Evolutionary conservation across 2,329 filamentous ascomycete genomes (phyloP), one percentile per base, ranked within the genome.

Genomic region (Fusarium dlaminii): DNA sequence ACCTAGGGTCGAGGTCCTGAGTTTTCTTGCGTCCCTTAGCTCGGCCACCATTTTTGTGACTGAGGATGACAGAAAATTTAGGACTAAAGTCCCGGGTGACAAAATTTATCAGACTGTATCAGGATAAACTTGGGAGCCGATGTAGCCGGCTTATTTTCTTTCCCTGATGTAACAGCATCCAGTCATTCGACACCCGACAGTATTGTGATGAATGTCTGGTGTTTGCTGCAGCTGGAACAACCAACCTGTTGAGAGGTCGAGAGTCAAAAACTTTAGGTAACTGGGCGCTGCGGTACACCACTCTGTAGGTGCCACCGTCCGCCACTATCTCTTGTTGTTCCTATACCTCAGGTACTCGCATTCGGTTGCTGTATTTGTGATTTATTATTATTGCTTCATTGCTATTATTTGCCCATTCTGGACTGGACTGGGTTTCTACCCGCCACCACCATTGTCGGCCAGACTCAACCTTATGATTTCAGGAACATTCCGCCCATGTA

Each of bases 381-480:
- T 48, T 54, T 54, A n/a, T 43, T 64, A 36, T 43, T 15, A 32
- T 46, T 43, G 27, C 30, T 57, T 46, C 30, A 22, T 57, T 57
- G 30, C 30, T 46, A 22, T 22, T 46, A 52, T 64, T 43, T 65
- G 39, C 45, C 66, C 27, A 27, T 70, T 69, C 59, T 70, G 24
- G 66, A 45, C 36, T 64, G 62, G 62, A 60, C 60, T 69, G 51
- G 51, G 43, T 61, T 54, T 61, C 58, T 55, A 52, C 71, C 72
- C 55, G 63, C 72, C 72, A 74, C 72, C 72, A 72, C 56, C 63
- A 45, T 60, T 60, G 39, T 61, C 62, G 55, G 58, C 65, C 46
- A 54, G 60, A 71, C 52, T 57, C 39, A 72, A 68, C 14, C 60
- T 74, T 45, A 68, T 71, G 67, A 57, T 74, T 51, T 52, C 34